A percentile compares a stretch with the other conserved stretches of the same genome.
These are phyloP conservation scores for Ophiognomonia clavigignenti-juglandacearum DNA, from an alignment of 2,329 filamentous ascomycete genomes.

Conservation along the genomic window DNA sequence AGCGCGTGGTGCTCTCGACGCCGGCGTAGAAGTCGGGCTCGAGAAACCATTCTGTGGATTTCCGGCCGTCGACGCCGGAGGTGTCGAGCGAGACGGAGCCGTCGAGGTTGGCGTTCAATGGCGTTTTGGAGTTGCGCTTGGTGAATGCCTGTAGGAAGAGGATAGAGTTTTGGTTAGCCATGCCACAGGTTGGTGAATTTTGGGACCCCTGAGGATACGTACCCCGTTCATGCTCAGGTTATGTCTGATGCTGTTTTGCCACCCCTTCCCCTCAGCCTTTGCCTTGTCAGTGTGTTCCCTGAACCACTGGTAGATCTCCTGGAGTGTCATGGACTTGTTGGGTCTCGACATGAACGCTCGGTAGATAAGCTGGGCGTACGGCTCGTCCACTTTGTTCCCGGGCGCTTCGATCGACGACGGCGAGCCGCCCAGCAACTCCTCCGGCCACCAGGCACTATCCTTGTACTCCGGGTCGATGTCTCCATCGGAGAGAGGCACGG, in stretches of 20 bases:
- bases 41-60: constrained; percentile 72
- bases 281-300: constrained; percentile 73
- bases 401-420: constrained; percentile 10
- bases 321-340: constrained; percentile 67
- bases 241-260: constrained; percentile 94
- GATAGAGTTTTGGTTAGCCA: neutral
- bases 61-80: constrained; percentile 45
- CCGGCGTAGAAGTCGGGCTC: constrained; percentile 63
- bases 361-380: constrained; percentile 81
- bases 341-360: constrained; percentile 66
- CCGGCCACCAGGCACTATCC: neutral
- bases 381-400: constrained; percentile 41
- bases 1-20: constrained; percentile 81
- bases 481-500: neutral
- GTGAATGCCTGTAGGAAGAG: constrained; percentile 27
- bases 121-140: constrained; percentile 6
- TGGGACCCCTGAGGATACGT: constrained; percentile 20
- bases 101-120: constrained; percentile 3
- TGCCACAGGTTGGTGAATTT: neutral
- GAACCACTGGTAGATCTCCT: constrained; percentile 92
- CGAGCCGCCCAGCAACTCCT: neutral
- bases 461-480: constrained; percentile 4
- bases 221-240: constrained; percentile 96
- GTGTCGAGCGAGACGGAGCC: constrained; percentile 11
- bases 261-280: constrained; percentile 62